Base-by-base conservation (phyloP, 116 monocot species). In the Phalaenopsis hybrid region DNA sequence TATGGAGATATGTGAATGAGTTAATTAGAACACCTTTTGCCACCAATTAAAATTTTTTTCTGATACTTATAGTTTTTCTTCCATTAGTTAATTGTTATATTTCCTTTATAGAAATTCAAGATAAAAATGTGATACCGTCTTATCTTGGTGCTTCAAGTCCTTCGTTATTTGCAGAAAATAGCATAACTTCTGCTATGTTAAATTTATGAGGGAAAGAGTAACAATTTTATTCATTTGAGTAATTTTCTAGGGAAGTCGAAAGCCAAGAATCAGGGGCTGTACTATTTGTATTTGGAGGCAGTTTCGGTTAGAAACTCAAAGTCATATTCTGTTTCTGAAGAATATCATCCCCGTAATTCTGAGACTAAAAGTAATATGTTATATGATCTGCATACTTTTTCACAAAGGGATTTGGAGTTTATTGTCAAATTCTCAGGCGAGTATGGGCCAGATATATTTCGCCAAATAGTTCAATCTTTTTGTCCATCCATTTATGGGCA, bases 401-500 rank as follows among this genome's bases (percentile, higher is more conserved):
- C 95, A 79, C 79, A 86, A 48, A 98, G 81, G 79, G 98, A 95
- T 86, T 83, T 98, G 79, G 95, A 98, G 79, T 98, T 95, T 79
- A 88, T 95, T 83, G 89, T 90, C 20, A 98, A 98, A 68, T 98
- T 93, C 82, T 92, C 83, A 10, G 90, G 92, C 80, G 95, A 95
- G 83, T 83, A 95, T 86, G 89, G 95, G 57, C 85, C 88, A 79
- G 95, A 98, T 87, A 80, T 91, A 80, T 95, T 98, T 78, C 98
- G 95, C 49, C 98, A 93, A 81, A 84, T 95, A 78, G 80, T 98
- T 85, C 98, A 98, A 10, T 98, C 98, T 20, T 85, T 98, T 28
- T 98, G 98, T 75, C 98, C 95, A 33, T 95, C 98, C 44, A 98
- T 98, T 73, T 98, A 98, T 92, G 98, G 98, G 6, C 98, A 98